These are phyloP conservation scores for Helianthus tuberosus DNA, from an alignment of 129 eudicot genomes.

Conservation along the genomic window DNA sequence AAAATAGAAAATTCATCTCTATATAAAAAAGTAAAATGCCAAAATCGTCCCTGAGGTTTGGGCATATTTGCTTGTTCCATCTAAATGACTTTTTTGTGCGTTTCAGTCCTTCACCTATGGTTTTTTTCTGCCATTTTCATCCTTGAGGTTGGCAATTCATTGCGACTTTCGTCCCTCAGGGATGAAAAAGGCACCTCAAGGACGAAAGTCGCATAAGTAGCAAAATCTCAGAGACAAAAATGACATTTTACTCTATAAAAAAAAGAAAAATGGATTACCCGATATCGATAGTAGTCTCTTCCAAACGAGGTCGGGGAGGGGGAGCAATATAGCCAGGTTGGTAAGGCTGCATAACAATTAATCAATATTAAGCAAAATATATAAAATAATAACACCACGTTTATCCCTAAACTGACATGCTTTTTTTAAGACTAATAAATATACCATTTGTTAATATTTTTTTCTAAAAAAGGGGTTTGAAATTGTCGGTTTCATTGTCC, in stretches of 20 bases:
- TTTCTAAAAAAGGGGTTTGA: not conserved
- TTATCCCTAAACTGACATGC: not conserved
- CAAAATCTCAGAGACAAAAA: too few species aligned
- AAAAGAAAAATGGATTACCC: slow-evolving; percentile 49
- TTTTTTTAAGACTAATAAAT: not conserved
- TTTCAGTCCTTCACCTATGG: too few species aligned
- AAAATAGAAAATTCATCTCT: not conserved
- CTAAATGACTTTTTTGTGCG: too few species aligned
- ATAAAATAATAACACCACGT: slow-evolving; percentile 3
- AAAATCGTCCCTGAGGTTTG: too few species aligned
- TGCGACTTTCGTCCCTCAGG: too few species aligned
- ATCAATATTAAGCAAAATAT: not conserved
- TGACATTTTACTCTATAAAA: too few species aligned
- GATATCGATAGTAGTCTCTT: slow-evolving; percentile 81
- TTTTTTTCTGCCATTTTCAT: too few species aligned
- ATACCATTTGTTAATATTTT: not conserved
- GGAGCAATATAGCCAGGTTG: slow-evolving; percentile 89
- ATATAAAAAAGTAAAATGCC: not conserved
- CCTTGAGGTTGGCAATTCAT: too few species aligned
- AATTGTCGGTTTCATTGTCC: not conserved
- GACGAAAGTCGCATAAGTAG: too few species aligned
- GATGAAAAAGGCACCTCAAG: too few species aligned
- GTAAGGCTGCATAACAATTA: slow-evolving; percentile 58
- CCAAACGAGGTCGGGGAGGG: slow-evolving; percentile 67
- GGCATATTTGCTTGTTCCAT: too few species aligned